These are phyloP conservation scores for Suhomyces faveliae DNA, from an alignment of 805 yeast genomes.

Conservation along the genomic window DNA sequence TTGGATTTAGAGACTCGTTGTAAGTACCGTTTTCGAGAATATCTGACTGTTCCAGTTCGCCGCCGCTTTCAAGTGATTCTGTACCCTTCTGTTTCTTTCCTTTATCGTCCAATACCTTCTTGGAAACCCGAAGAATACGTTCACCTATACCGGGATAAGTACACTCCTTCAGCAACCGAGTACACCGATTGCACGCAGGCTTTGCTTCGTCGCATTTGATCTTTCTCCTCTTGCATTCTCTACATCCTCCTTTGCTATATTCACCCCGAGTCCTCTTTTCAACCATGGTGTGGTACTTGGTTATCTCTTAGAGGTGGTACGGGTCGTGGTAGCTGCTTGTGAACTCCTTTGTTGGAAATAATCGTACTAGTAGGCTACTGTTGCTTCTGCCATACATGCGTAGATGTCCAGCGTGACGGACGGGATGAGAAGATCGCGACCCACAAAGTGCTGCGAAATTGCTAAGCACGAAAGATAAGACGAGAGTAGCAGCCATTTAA, in stretches of 20 bases:
- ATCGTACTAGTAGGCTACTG: not conserved
- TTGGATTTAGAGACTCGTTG: no score
- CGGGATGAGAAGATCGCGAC: not conserved
- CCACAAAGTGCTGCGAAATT: not conserved
- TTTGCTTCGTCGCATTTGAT: constrained; percentile 38
- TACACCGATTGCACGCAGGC: constrained; percentile 31
- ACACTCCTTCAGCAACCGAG: constrained; percentile 29
- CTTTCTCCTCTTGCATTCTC: constrained; percentile 41
- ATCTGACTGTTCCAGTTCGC: not conserved
- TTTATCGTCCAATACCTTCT: constrained; percentile 8
- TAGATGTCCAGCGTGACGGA: constrained; percentile 1
- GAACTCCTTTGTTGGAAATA: not conserved
- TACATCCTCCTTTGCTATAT: constrained; percentile 39
- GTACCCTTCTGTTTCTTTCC: not conserved
- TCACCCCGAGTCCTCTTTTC: constrained; percentile 8
- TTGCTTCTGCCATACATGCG: not conserved
- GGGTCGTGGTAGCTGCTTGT: not conserved
- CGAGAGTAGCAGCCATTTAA: not conserved
- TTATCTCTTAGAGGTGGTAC: no score
- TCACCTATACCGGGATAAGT: constrained; percentile 36
- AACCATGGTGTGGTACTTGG: no score
- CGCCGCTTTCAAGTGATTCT: not conserved
- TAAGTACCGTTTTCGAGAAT: not conserved
- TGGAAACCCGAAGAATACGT: constrained; percentile 28
- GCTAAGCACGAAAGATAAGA: not conserved